Percentiles rank a stretch among this genome's conserved stretches.
These are phyloP conservation scores for Cardamine occulta DNA, from an alignment of 345 rosid genomes.

Conservation along the genomic window DNA sequence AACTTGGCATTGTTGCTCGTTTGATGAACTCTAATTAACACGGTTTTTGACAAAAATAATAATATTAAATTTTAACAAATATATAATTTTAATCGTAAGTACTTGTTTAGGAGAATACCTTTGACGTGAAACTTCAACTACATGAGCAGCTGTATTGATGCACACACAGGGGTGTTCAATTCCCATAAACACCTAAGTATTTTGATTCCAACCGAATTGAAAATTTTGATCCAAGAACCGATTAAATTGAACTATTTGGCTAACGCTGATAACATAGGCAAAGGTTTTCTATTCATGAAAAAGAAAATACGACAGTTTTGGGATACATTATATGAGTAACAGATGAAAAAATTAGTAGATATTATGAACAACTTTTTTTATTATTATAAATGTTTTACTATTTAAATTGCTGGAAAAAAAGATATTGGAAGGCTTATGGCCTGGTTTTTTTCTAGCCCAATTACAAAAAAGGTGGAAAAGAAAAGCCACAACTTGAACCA, in stretches of 20 bases:
- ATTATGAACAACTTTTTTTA: neutral
- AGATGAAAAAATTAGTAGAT: too few relatives aligned
- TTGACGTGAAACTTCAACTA: conserved; percentile 23
- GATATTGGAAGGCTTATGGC: neutral
- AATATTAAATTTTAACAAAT: neutral
- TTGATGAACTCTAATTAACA: neutral
- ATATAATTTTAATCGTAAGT: neutral
- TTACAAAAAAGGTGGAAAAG: neutral
- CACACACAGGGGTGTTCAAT: neutral
- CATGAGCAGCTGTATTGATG: neutral
- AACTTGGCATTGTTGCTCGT: conserved; percentile 9
- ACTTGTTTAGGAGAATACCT: conserved; percentile 15
- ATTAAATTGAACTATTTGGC: neutral
- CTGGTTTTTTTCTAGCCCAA: neutral
- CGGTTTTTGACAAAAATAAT: neutral
- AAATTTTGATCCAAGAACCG: neutral
- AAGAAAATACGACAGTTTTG: neutral
- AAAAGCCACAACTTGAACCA: neutral
- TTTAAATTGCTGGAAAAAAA: neutral
- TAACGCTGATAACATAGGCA: neutral
- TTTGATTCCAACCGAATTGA: neutral
- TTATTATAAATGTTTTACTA: neutral
- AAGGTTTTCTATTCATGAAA: neutral
- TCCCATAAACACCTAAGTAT: neutral
- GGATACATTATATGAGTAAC: too few relatives aligned